phyloP scores from a whole-genome alignment of 2,329 filamentous ascomycete genomes.

The Leptographium wingfieldii region DNA sequence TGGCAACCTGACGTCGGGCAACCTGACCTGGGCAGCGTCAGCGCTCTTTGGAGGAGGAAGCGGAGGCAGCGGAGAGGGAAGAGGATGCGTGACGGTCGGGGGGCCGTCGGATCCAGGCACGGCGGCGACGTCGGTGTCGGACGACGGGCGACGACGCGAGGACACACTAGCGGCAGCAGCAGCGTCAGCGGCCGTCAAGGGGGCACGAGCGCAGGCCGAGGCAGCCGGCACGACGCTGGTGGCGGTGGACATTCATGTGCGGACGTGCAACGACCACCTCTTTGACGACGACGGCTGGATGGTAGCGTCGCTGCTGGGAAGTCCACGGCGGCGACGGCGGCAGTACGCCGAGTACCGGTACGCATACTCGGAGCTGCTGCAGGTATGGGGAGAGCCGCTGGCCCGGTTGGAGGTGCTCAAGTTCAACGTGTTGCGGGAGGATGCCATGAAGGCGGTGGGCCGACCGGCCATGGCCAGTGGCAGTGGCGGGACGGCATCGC shows the following conservation, averaged over 20 bases:
- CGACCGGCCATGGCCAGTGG: slow-evolving; percentile 10
- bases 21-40: slow-evolving; percentile 37
- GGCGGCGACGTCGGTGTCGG: slow-evolving; percentile 38
- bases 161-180: slow-evolving; percentile 16
- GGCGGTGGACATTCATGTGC: slow-evolving; percentile 38
- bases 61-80: background rate
- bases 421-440: slow-evolving; percentile 49
- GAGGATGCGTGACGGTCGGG: background rate
- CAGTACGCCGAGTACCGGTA: slow-evolving; percentile 49
- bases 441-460: slow-evolving; percentile 17
- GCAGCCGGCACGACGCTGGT: slow-evolving; percentile 24
- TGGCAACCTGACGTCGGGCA: slow-evolving; percentile 38
- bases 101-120: slow-evolving; percentile 26
- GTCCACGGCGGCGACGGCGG: slow-evolving; percentile 24
- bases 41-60: slow-evolving; percentile 21
- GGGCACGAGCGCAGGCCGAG: background rate
- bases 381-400: slow-evolving; percentile 51
- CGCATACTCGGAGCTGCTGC: slow-evolving; percentile 55
- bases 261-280: slow-evolving; percentile 47
- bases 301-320: slow-evolving; percentile 43
- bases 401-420: slow-evolving; percentile 55
- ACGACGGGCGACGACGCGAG: slow-evolving; percentile 37
- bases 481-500: background rate
- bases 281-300: slow-evolving; percentile 60
- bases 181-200: slow-evolving; percentile 1